phyloP scores from a whole-genome alignment of 2,329 filamentous ascomycete genomes.

The Beauveria asiatica region DNA sequence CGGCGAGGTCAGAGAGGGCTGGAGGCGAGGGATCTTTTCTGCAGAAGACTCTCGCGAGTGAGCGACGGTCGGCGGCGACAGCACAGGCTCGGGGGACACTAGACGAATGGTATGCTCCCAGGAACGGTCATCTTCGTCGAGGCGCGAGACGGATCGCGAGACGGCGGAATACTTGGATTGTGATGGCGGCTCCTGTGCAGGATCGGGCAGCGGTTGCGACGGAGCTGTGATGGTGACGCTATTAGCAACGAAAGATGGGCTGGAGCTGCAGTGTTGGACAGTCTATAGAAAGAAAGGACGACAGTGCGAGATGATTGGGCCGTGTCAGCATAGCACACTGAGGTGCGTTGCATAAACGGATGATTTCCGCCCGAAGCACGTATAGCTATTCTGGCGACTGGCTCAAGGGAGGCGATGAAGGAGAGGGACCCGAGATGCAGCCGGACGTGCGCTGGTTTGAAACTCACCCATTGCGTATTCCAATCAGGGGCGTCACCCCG shows the following conservation, averaged over 20 bases:
- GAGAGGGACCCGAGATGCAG: background rate
- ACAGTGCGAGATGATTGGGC: background rate
- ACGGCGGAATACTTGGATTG: background rate
- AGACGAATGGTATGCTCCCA: slow-evolving; percentile 11
- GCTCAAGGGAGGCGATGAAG: background rate
- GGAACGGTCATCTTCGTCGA: slow-evolving; percentile 8
- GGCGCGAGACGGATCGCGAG: slow-evolving; percentile 9
- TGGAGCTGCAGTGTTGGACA: background rate
- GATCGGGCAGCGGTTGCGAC: slow-evolving; percentile 7
- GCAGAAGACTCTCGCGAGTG: slow-evolving; percentile 11
- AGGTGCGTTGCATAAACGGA: slow-evolving; percentile 1
- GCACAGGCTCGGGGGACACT: slow-evolving; percentile 6
- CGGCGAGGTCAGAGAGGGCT: slow-evolving; percentile 5
- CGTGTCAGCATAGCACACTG: background rate
- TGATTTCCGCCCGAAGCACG: slow-evolving; percentile 1
- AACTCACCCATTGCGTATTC: slow-evolving; percentile 10
- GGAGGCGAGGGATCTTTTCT: slow-evolving; percentile 8
- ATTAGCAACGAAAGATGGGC: background rate
- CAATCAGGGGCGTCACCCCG: slow-evolving; percentile 9
- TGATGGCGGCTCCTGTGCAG: background rate
- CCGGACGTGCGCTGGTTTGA: background rate
- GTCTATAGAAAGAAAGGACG: background rate
- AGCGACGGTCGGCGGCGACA: background rate
- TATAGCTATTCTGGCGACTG: background rate
- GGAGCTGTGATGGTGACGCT: background rate